Conservation (phyloP, 2,329 filamentous ascomycete species). For the Aureobasidium uvarum region DNA sequence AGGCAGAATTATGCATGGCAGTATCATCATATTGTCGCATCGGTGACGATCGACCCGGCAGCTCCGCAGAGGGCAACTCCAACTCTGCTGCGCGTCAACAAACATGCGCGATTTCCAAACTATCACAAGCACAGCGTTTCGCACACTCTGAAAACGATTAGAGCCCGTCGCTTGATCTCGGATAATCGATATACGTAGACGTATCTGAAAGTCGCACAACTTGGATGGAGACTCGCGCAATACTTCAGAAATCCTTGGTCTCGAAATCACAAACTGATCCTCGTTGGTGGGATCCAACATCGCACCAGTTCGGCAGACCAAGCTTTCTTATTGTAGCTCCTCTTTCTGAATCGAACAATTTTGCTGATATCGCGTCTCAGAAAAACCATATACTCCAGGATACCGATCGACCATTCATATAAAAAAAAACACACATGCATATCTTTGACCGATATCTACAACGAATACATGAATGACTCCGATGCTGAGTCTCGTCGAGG, state of each 20-base stretch:
- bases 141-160: background rate
- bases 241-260: background rate
- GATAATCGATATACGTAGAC: background rate
- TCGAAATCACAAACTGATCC: no score
- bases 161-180: no score
- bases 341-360: background rate
- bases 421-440: no score
- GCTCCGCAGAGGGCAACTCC: background rate
- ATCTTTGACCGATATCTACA: background rate
- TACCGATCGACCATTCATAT: background rate
- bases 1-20: background rate
- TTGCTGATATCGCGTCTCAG: background rate
- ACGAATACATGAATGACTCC: background rate
- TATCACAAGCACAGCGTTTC: background rate
- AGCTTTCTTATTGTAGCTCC: background rate
- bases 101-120: background rate
- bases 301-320: background rate
- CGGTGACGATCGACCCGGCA: background rate
- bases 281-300: background rate
- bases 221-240: background rate
- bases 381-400: background rate
- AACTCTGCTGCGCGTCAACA: background rate
- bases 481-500: background rate
- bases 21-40: background rate
- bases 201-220: background rate